Evolutionary conservation across 345 rosid genomes (phyloP).

Genomic region (Crucihimalaya himalaica): DNA sequence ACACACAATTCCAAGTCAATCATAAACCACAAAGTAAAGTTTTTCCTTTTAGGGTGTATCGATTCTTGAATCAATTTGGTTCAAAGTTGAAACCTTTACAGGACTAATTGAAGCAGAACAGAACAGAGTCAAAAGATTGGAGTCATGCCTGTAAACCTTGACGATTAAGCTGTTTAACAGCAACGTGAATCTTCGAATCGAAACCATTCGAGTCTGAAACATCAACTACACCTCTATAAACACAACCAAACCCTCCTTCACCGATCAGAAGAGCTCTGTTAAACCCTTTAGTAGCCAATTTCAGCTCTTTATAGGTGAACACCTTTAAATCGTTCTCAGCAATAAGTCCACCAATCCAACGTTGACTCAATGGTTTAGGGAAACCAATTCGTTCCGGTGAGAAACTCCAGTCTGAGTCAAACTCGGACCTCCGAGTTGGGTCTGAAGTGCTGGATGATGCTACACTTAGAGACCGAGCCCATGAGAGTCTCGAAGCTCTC

Average conservation of each 20-base stretch:
- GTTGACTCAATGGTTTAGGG: conserved; percentile 56
- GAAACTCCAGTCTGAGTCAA: conserved; percentile 78
- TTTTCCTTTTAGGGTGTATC: neutral
- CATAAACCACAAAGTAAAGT: neutral
- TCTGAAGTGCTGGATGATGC: conserved; percentile 72
- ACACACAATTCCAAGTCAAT: neutral
- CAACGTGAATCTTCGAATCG: conserved; percentile 62
- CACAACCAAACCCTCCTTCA: conserved; percentile 97
- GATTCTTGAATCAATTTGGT: neutral
- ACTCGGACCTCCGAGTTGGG: conserved; percentile 78
- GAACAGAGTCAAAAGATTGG: conserved; percentile 11
- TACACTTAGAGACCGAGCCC: conserved; percentile 92
- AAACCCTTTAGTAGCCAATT: conserved; percentile 81
- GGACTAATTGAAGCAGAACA: conserved; percentile 7
- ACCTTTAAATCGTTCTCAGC: conserved; percentile 68
- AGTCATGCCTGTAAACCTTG: conserved; percentile 94
- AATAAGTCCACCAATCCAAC: conserved; percentile 40
- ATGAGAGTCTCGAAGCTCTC: conserved; percentile 64
- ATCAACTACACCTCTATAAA: conserved; percentile 68
- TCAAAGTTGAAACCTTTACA: conserved; percentile 1
- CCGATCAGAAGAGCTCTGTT: conserved; percentile 76
- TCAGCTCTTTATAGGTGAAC: conserved; percentile 75
- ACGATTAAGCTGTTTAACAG: conserved; percentile 90
- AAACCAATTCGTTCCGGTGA: conserved; percentile 57
- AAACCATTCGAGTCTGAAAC: conserved; percentile 42